Percentiles rank a stretch among this genome's conserved stretches.
phyloP scores from a whole-genome alignment of 768 basidiomycete genomes.

The Tricholoma sp. region DNA sequence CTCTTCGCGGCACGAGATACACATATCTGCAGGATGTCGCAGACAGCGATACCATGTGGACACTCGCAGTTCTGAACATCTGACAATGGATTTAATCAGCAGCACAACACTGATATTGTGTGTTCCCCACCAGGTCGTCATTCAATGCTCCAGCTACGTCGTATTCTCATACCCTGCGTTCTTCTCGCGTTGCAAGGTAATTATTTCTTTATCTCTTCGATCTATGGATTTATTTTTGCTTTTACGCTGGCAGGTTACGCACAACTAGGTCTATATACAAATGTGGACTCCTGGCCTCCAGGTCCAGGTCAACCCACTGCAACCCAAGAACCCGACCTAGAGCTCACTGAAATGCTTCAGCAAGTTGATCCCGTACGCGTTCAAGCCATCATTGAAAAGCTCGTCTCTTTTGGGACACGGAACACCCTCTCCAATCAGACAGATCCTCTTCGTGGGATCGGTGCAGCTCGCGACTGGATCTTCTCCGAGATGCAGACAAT shows the following conservation, averaged over 20 bases:
- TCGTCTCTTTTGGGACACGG: constrained; percentile 52
- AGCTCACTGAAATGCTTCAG: constrained; percentile 41
- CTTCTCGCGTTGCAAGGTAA: not conserved
- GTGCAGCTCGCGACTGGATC: constrained; percentile 54
- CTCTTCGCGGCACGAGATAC: too few species aligned
- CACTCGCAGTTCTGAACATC: not conserved
- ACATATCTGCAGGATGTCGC: not conserved
- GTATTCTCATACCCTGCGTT: not conserved
- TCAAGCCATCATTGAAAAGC: constrained; percentile 42
- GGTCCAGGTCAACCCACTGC: constrained; percentile 40
- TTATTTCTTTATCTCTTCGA: not conserved
- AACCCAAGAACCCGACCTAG: constrained; percentile 37
- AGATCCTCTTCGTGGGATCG: constrained; percentile 46
- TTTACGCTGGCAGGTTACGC: not conserved
- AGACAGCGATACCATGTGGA: not conserved
- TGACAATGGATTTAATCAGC: not conserved
- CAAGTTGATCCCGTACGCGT: constrained; percentile 41
- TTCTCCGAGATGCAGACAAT: constrained; percentile 37
- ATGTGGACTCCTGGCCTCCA: constrained; percentile 34
- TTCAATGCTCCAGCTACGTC: not conserved
- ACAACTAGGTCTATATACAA: constrained; percentile 1
- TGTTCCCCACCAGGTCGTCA: not conserved
- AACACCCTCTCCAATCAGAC: constrained; percentile 50
- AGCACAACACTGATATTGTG: not conserved
- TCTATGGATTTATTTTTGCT: not conserved